Conservation (phyloP, 495 filamentous ascomycete species). For the Aspergillus asperescens region DNA sequence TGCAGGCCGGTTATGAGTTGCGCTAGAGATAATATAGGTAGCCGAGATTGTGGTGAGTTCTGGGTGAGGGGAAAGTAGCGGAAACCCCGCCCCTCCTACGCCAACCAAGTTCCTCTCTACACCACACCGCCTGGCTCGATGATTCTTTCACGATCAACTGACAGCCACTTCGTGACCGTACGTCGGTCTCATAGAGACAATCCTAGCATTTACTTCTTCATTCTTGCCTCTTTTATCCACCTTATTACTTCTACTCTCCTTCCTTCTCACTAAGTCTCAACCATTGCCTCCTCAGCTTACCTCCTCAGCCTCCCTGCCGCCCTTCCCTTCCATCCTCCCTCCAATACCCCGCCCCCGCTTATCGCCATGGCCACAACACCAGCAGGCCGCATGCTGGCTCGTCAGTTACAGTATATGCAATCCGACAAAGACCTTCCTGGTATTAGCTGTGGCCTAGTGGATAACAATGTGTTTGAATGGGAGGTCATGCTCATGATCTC, state of each 20-base stretch:
- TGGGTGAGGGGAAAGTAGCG: background rate
- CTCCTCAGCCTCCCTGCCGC: background rate
- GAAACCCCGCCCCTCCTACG: conserved; percentile 5
- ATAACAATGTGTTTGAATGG: conserved; percentile 95
- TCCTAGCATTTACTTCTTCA: background rate
- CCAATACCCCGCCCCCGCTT: conserved; percentile 1
- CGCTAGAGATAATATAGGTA: no score
- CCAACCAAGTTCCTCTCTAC: background rate
- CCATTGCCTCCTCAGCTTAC: background rate
- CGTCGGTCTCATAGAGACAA: background rate
- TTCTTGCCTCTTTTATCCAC: background rate
- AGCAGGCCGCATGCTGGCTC: conserved; percentile 69
- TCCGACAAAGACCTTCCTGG: conserved; percentile 84
- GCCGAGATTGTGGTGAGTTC: background rate
- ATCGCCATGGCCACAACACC: conserved; percentile 46
- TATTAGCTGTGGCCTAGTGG: conserved; percentile 85
- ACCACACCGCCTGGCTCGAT: conserved; percentile 9
- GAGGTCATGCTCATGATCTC: conserved; percentile 99
- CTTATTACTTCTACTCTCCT: background rate
- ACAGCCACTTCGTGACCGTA: conserved; percentile 18
- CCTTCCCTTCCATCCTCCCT: background rate
- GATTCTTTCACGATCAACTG: conserved; percentile 13
- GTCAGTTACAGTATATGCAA: conserved; percentile 93
- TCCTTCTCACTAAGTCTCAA: background rate
- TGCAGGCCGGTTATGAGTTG: no score